phyloP scores from a whole-genome alignment of 352 stramenopile genomes.

The Phytopythium chamaehyphon region DNA sequence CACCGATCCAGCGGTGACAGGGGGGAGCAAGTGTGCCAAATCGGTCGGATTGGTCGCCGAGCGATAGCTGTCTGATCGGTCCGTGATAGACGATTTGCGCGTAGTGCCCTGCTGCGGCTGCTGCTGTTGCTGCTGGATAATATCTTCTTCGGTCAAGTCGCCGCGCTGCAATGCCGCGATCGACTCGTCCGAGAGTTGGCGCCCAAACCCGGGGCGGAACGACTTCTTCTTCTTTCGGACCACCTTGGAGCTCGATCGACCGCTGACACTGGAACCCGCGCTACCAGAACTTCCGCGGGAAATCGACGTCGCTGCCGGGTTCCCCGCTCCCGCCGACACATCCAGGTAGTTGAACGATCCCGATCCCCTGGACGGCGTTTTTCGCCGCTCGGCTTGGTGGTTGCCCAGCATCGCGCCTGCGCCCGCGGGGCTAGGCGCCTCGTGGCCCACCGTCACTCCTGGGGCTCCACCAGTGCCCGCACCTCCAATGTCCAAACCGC shows the following conservation, averaged over 20 bases:
- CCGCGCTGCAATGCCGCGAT: conserved; percentile 70
- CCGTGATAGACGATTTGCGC: conserved; percentile 13
- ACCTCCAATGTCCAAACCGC: conserved; percentile 36
- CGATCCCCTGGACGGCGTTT: conserved; percentile 18
- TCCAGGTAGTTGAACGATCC: conserved; percentile 68
- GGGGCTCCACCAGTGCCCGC: not conserved
- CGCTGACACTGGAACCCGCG: conserved; percentile 20
- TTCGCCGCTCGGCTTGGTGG: conserved; percentile 33
- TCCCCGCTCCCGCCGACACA: conserved; percentile 19
- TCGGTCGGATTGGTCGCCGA: conserved; percentile 45
- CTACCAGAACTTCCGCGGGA: conserved; percentile 23
- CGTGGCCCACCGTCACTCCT: conserved; percentile 10
- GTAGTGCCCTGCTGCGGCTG: conserved; percentile 13
- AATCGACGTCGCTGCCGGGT: conserved; percentile 12
- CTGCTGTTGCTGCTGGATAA: conserved; percentile 42
- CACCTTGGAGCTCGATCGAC: conserved; percentile 34
- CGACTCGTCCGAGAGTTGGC: conserved; percentile 81
- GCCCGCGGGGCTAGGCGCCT: conserved; percentile 12
- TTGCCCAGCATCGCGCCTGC: conserved; percentile 9
- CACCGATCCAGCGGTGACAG: conserved; percentile 51
- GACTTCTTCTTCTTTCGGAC: conserved; percentile 87
- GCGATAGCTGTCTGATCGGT: conserved; percentile 23
- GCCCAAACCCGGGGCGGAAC: conserved; percentile 79
- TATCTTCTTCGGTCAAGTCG: conserved; percentile 69
- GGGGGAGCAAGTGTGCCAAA: conserved; percentile 60